These are phyloP conservation scores for Dendrobium nobile DNA, from an alignment of 106 monocot species.

Conservation along the genomic window DNA sequence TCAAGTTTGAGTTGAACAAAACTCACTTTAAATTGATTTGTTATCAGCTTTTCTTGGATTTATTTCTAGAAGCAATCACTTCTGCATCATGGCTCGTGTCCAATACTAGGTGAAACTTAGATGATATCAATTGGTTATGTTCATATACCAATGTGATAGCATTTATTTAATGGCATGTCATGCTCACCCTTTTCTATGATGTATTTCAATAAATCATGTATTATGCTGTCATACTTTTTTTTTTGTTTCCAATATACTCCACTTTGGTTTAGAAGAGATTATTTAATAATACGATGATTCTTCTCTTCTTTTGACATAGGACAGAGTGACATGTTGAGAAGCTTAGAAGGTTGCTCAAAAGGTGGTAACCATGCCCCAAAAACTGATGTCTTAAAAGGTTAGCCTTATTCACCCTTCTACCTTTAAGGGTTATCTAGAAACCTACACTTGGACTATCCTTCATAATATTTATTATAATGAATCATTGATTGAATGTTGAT, in stretches of 20 bases:
- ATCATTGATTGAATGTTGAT: background rate
- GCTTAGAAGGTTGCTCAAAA: conserved; percentile 18
- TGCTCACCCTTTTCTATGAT: background rate
- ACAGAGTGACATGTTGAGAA: conserved; percentile 38
- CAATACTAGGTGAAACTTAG: background rate
- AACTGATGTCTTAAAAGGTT: conserved; percentile 32
- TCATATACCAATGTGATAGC: background rate
- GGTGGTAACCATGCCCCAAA: background rate
- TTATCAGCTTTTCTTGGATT: too few species aligned
- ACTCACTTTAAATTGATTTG: too few species aligned
- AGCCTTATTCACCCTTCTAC: conserved; percentile 5
- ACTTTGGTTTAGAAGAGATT: background rate
- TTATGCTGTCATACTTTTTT: background rate
- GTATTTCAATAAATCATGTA: background rate
- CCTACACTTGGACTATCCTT: background rate
- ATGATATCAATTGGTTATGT: background rate
- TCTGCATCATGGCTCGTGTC: too few species aligned
- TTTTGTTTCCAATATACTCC: background rate
- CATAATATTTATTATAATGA: background rate
- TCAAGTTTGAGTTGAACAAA: too few species aligned
- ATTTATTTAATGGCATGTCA: background rate
- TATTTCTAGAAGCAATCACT: too few species aligned
- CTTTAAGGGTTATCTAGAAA: background rate
- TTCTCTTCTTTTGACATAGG: conserved; percentile 26
- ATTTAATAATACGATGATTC: background rate